Conservation (phyloP, 2,329 filamentous ascomycete genomes). For the Erysiphe pulchra region DNA sequence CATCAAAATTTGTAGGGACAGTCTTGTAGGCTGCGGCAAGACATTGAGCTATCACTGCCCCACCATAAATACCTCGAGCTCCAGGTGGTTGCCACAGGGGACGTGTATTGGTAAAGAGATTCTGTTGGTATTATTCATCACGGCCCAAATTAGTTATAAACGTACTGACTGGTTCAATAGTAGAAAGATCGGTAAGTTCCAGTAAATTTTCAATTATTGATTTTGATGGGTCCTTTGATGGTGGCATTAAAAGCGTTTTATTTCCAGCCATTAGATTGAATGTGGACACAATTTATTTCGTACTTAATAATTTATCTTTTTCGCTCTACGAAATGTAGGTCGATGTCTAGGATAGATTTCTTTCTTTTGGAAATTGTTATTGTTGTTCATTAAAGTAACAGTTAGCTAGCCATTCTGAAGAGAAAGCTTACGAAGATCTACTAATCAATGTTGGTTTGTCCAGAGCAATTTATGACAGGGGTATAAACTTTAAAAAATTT, state of each 20-base stretch:
- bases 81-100: slow-evolving; percentile 79
- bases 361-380: background rate
- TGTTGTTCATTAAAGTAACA: too few relatives aligned
- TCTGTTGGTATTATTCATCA: slow-evolving; percentile 19
- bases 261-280: slow-evolving; percentile 10
- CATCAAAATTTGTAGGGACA: slow-evolving; percentile 51
- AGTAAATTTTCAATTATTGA: slow-evolving; percentile 73
- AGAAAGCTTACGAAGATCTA: too few relatives aligned
- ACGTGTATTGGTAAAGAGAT: slow-evolving; percentile 87
- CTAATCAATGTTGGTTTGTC: too few relatives aligned
- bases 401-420: too few relatives aligned
- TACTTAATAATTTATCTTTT: too few relatives aligned
- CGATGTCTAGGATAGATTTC: background rate
- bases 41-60: slow-evolving; percentile 77
- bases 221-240: slow-evolving; percentile 43
- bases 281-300: too few relatives aligned
- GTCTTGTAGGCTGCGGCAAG: slow-evolving; percentile 73
- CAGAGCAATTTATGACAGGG: too few relatives aligned
- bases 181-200: slow-evolving; percentile 55
- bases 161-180: slow-evolving; percentile 42
- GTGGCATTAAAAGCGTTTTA: slow-evolving; percentile 46
- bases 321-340: too few relatives aligned
- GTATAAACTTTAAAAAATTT: too few relatives aligned
- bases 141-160: background rate
- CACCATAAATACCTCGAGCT: slow-evolving; percentile 81